Evolutionary conservation across 2,329 filamentous ascomycete genomes (phyloP), one percentile per base, ranked within the genome.

Genomic region (Coleophoma crateriformis): DNA sequence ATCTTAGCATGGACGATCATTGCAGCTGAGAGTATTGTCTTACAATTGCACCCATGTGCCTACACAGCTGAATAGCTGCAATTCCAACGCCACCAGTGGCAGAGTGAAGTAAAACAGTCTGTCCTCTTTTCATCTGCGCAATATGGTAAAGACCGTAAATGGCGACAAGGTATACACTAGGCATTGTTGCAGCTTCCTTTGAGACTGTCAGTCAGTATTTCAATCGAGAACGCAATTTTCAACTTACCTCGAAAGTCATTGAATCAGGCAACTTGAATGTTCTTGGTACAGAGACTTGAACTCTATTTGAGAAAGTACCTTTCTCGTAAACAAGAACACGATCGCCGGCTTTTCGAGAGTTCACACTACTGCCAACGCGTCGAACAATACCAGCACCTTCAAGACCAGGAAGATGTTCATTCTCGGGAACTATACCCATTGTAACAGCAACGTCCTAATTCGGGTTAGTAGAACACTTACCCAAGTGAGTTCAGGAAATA

Each of bases 111-210:
- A 71, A 45, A 4, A 69, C 47, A 2, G 37, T 54, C 35, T 68
- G 57, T 7, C 54, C 53, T 7, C 46, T 50, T 17, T 51, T 17
- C 6, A 66, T 35, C 6, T 50, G 15, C 48, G 43, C 54, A 10
- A 53, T 33, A 11, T 51, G 38, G 17, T 51, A 45, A 14, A 58
- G 32, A 12, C 39, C 35, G 32, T 57, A 51, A 40, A 58, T 50
- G 4, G 51, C 54, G 3, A 46, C 47, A 46, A 32, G n/a, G 32
- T 55, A 53, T 1, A 68, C 63, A 3, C 70, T 68, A 0, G 72
- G 70, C 4, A 69, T 57, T 11, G 69, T 58, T 0, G 71, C 70
- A 1, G 66, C 71, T 1, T 66, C 63, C 33, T 68, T 14, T 44
- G 15, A 7, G 14, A 7, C 20, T 27, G 41, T 44, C 32, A 43